phyloP scores from a whole-genome alignment of 2,329 filamentous ascomycete species.

The Trichoderma sp. region DNA sequence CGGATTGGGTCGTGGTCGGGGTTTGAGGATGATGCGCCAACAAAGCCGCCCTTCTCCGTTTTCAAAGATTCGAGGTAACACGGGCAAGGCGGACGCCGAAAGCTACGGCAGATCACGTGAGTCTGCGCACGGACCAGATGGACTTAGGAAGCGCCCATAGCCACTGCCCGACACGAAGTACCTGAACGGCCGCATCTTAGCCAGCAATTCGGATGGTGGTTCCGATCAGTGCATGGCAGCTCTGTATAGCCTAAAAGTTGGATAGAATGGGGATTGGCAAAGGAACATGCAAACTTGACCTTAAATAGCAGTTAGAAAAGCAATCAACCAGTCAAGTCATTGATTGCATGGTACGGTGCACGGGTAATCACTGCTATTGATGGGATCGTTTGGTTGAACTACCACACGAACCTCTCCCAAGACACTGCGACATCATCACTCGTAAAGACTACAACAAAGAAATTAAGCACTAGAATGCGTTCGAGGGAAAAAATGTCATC shows the following conservation, averaged over 20 bases:
- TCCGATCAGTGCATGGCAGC: background rate
- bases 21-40: conserved; percentile 20
- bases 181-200: background rate
- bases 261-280: background rate
- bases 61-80: conserved; percentile 18
- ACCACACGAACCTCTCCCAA: background rate
- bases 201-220: background rate
- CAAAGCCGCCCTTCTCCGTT: conserved; percentile 22
- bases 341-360: background rate
- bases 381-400: background rate
- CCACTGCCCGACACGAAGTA: background rate
- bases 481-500: background rate
- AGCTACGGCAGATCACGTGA: conserved; percentile 35
- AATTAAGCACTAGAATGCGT: background rate
- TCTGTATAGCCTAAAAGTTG: background rate
- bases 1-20: background rate
- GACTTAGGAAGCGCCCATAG: background rate
- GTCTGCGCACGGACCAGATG: conserved; percentile 31
- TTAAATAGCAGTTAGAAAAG: background rate
- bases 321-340: background rate
- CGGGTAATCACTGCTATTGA: background rate
- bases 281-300: background rate
- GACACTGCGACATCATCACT: background rate
- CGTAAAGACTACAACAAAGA: background rate
- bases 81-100: conserved; percentile 14